Conservation (phyloP, 225 moss, liverwort and hornwort genomes). For the Polytrichum formosum region DNA sequence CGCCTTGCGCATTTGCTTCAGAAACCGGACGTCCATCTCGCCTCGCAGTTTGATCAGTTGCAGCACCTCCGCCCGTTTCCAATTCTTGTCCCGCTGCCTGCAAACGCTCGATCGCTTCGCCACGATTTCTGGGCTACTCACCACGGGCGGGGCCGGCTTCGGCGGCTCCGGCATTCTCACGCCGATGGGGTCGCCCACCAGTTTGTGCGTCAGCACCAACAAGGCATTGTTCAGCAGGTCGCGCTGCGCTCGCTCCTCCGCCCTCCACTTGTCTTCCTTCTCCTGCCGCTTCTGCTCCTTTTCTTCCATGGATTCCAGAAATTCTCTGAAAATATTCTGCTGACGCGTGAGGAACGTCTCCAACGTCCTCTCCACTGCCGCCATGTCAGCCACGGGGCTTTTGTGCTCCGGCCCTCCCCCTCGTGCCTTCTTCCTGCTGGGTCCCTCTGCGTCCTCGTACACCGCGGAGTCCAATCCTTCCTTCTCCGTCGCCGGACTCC, state of each 20-base stretch:
- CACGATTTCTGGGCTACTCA: slow-evolving; percentile 29
- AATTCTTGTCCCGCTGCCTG: slow-evolving; percentile 68
- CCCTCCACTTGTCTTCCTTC: slow-evolving; percentile 81
- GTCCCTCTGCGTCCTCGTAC: slow-evolving; percentile 39
- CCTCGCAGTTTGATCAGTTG: slow-evolving; percentile 70
- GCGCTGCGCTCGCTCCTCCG: slow-evolving; percentile 59
- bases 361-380: slow-evolving; percentile 52
- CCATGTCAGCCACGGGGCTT: slow-evolving; percentile 41
- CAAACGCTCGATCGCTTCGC: slow-evolving; percentile 22
- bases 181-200: slow-evolving; percentile 50
- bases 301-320: slow-evolving; percentile 66
- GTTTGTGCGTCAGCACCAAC: slow-evolving; percentile 63
- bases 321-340: slow-evolving; percentile 63
- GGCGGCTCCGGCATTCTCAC: slow-evolving; percentile 19
- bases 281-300: slow-evolving; percentile 71
- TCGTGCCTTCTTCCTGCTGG: slow-evolving; percentile 37
- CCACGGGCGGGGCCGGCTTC: slow-evolving; percentile 9
- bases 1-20: slow-evolving; percentile 49
- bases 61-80: slow-evolving; percentile 69
- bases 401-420: slow-evolving; percentile 21
- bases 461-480: slow-evolving; percentile 19
- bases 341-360: slow-evolving; percentile 57
- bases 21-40: slow-evolving; percentile 67
- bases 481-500: slow-evolving; percentile 10
- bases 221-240: slow-evolving; percentile 75